Base-by-base conservation (phyloP, 768 basidiomycete genomes). In the Clathrus columnatus region DNA sequence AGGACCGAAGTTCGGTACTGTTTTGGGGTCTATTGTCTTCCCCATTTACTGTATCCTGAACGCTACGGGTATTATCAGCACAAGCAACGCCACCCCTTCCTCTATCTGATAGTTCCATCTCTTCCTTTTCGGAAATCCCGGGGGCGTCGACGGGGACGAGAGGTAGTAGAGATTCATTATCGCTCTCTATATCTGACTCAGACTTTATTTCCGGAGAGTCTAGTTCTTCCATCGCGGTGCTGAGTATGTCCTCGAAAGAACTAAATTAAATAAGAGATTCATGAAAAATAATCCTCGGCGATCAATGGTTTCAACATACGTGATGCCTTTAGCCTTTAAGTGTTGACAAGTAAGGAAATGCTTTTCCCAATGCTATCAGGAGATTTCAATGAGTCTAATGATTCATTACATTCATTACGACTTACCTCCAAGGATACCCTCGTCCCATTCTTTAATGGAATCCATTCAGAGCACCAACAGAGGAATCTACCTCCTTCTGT, bases 401-500 rank as follows among this genome's bases (percentile, higher is more conserved):
- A 17, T 20, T n/a, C n/a, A 30, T 20, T 17, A 29, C 32, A 7
- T 20, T 18, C 11, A 28, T 2, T 4, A 18, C 20, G 27, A 46
- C 54, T n/a, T 29, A 48, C 54, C 7, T 28, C 46, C n/a, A 55
- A 46, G 20, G 45, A 47, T 24, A 29, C 32, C n/a, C 51, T 26
- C 1, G 17, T 44, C 28, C 46, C 51, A 44, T 53, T 44, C 8
- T 14, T 24, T 16, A 53, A 27, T 20, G 54, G 20, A 18, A 55
- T 21, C 54, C 45, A 48, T 55, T 46, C 18, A 5, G 46, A 55
- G 30, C 54, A 48, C n/a, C 14, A 29, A 32, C 54, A 55, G 4
- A 45, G 18, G 21, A 46, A 48, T 30, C 29, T 55, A 14, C 28
- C 54, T 10, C 21, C 28, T 30, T 11, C 45, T 28, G 29, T 26